These are phyloP conservation scores for Kluyveromyces sp. DNA, from an alignment of 1,139 yeast species.

Conservation along the genomic window DNA sequence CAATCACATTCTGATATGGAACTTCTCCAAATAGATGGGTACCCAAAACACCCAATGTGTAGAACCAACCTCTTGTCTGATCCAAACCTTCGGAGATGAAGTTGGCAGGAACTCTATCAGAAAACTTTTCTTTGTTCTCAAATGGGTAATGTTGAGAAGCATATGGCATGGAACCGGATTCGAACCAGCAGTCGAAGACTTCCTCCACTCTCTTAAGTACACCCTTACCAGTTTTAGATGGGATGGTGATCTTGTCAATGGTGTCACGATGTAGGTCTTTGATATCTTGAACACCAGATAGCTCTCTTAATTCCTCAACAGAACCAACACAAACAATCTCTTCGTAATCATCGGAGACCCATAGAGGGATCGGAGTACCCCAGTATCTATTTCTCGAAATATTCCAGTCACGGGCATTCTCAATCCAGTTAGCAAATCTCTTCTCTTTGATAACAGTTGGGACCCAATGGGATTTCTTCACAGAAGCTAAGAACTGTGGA, in stretches of 20 bases:
- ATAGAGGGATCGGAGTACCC: slow-evolving; percentile 98
- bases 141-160: slow-evolving; percentile 97
- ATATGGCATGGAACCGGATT: slow-evolving; percentile 98
- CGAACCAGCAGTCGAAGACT: slow-evolving; percentile 99
- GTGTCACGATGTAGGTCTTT: slow-evolving; percentile 90
- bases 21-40: slow-evolving; percentile 88
- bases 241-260: slow-evolving; percentile 87
- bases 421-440: slow-evolving; percentile 95
- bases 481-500: slow-evolving; percentile 83
- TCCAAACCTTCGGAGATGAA: slow-evolving; percentile 98
- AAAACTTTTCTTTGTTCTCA: slow-evolving; percentile 67
- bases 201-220: slow-evolving; percentile 84
- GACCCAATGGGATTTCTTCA: slow-evolving; percentile 89
- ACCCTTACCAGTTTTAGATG: slow-evolving; percentile 89
- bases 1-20: slow-evolving; percentile 93
- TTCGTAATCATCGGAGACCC: slow-evolving; percentile 92
- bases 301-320: slow-evolving; percentile 71
- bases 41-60: slow-evolving; percentile 91
- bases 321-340: slow-evolving; percentile 94
- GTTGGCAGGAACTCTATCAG: slow-evolving; percentile 84
- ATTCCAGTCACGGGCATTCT: slow-evolving; percentile 98
- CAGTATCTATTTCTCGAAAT: slow-evolving; percentile 96
- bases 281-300: slow-evolving; percentile 74
- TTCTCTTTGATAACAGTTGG: slow-evolving; percentile 86
- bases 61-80: slow-evolving; percentile 99